These are phyloP conservation scores for Gracilariopsis chorda DNA, from an alignment of 23 red algal species.

Conservation along the genomic window DNA sequence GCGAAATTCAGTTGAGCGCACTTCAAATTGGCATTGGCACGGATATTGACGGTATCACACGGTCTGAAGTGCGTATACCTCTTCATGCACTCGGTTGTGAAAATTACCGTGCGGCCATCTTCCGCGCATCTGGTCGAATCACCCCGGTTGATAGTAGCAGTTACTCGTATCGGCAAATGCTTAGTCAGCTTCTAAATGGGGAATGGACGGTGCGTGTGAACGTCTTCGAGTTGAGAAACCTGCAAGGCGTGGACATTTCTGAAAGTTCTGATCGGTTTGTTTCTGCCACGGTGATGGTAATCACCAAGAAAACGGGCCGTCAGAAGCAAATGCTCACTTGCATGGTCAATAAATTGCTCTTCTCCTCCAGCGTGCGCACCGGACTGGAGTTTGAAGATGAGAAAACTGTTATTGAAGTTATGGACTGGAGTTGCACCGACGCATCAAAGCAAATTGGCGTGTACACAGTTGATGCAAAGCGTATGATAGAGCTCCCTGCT, in stretches of 20 bases:
- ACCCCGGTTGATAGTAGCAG: constrained; percentile 63
- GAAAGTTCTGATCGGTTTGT: constrained; percentile 78
- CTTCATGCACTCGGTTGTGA: constrained; percentile 50
- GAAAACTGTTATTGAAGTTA: constrained; percentile 62
- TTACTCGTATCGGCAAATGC: constrained; percentile 79
- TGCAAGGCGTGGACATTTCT: constrained; percentile 49
- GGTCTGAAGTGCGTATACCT: constrained; percentile 47
- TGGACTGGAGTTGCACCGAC: constrained; percentile 70
- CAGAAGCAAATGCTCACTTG: constrained; percentile 67
- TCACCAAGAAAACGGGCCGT: constrained; percentile 62
- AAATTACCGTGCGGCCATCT: constrained; percentile 63
- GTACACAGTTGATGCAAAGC: constrained; percentile 64
- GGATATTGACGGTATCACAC: constrained; percentile 7
- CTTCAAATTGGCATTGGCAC: constrained; percentile 39
- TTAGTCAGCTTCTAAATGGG: constrained; percentile 59
- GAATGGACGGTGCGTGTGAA: constrained; percentile 84
- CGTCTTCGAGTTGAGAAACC: constrained; percentile 73
- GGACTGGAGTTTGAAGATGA: constrained; percentile 75
- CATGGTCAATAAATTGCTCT: constrained; percentile 80
- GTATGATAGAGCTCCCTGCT: constrained; percentile 52
- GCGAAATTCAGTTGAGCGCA: constrained; percentile 52
- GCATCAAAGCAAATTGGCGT: constrained; percentile 60
- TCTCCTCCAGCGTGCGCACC: constrained; percentile 61
- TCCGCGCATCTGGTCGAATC: constrained; percentile 39
- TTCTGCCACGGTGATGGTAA: constrained; percentile 44